Conservation (phyloP, 106 monocot species). For the Allium sativum region DNA sequence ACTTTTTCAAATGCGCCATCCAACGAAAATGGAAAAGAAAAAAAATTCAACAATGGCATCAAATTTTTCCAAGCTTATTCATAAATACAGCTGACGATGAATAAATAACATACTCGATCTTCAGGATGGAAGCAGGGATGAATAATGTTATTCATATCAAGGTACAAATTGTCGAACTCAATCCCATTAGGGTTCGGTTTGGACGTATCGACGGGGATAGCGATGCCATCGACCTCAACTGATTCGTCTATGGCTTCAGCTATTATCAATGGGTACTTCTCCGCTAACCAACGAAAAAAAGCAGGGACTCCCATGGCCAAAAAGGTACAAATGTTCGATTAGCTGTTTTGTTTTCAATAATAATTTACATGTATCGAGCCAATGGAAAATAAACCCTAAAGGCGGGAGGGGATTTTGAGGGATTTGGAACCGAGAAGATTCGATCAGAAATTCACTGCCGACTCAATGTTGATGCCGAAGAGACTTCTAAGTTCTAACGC, state of each 20-base stretch:
- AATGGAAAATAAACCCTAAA: too few species aligned
- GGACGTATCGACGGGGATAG: slow-evolving; percentile 35
- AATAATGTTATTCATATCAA: slow-evolving; percentile 60
- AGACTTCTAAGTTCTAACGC: too few species aligned
- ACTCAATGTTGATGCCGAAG: too few species aligned
- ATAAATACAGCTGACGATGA: background rate
- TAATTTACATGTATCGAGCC: too few species aligned
- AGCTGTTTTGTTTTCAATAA: too few species aligned
- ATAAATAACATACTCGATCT: slow-evolving; percentile 15
- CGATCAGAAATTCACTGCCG: too few species aligned
- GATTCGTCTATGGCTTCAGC: slow-evolving; percentile 7
- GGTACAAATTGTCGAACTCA: slow-evolving; percentile 47
- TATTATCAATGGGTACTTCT: slow-evolving; percentile 20
- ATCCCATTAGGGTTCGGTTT: slow-evolving; percentile 23
- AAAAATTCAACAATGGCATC: background rate
- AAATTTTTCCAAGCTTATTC: background rate
- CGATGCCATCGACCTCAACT: slow-evolving; percentile 18
- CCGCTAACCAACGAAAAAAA: slow-evolving; percentile 26
- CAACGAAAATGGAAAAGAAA: background rate
- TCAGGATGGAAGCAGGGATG: slow-evolving; percentile 65
- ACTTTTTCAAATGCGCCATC: background rate
- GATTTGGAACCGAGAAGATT: too few species aligned
- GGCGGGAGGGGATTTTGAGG: too few species aligned
- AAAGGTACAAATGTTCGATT: too few species aligned
- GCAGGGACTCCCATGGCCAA: slow-evolving; percentile 28